These are phyloP conservation scores for Thielaviopsis populi DNA, from an alignment of 2,329 filamentous ascomycete species.

Conservation along the genomic window DNA sequence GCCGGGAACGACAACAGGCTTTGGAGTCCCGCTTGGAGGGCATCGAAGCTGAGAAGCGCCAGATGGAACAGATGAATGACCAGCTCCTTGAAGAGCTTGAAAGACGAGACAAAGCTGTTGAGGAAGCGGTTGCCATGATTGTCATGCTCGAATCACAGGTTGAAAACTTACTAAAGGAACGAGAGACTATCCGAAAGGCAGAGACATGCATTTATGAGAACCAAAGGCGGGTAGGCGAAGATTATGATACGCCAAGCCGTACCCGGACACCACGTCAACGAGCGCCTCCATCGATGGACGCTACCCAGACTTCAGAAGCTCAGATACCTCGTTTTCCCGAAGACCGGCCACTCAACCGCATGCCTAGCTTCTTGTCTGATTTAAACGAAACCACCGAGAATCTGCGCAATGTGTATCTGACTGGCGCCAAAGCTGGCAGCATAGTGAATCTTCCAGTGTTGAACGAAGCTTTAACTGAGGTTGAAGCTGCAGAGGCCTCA, in stretches of 20 bases:
- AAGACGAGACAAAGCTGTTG: conserved; percentile 53
- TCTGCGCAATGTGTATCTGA: conserved; percentile 42
- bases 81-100: conserved; percentile 45
- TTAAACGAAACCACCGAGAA: conserved; percentile 44
- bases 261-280: conserved; percentile 3
- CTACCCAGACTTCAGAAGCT: background rate
- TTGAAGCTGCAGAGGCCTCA: conserved; percentile 12
- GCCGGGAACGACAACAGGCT: conserved; percentile 45
- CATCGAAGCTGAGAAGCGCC: conserved; percentile 38
- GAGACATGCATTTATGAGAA: conserved; percentile 24
- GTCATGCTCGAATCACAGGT: conserved; percentile 46
- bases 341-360: conserved; percentile 31
- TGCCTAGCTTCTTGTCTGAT: conserved; percentile 52
- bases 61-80: conserved; percentile 43
- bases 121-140: conserved; percentile 57
- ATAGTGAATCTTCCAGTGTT: conserved; percentile 32
- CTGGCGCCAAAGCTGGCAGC: conserved; percentile 30
- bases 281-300: conserved; percentile 17
- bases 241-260: conserved; percentile 10
- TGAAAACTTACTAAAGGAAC: conserved; percentile 38
- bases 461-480: conserved; percentile 14
- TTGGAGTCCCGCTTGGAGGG: conserved; percentile 43
- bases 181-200: conserved; percentile 37
- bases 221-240: conserved; percentile 13
- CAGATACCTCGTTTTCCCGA: background rate